Conservation (phyloP, 768 basidiomycete genomes). For the Lanmaoa rubissima region DNA sequence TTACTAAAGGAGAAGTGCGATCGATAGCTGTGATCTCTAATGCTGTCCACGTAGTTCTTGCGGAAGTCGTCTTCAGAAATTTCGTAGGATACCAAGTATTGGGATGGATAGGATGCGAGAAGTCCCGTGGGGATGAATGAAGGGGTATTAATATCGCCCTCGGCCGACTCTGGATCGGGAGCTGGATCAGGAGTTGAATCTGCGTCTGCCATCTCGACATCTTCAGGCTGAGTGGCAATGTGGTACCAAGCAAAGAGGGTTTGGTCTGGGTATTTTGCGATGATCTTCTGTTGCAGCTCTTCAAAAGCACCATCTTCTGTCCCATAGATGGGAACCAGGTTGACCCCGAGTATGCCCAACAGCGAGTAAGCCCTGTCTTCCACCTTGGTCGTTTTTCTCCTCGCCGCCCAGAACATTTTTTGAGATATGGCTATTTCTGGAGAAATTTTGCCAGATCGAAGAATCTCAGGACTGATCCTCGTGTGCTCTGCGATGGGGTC, state of each 20-base stretch:
- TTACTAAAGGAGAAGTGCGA: slow-evolving; percentile 20
- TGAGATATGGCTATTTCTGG: slow-evolving; percentile 20
- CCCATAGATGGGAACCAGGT: slow-evolving; percentile 26
- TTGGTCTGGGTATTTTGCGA: slow-evolving; percentile 23
- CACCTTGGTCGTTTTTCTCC: slow-evolving; percentile 20
- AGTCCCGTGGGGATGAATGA: slow-evolving; percentile 20
- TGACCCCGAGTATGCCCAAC: slow-evolving; percentile 25
- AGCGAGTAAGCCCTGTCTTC: slow-evolving; percentile 34
- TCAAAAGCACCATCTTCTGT: slow-evolving; percentile 24
- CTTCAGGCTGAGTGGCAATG: slow-evolving; percentile 1
- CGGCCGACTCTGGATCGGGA: neutral
- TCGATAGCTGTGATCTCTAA: slow-evolving; percentile 12
- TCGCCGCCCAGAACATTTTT: slow-evolving; percentile 29
- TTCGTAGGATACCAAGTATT: slow-evolving; percentile 20
- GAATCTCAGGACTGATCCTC: slow-evolving; percentile 16
- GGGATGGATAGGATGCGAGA: slow-evolving; percentile 23
- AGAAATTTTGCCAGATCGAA: slow-evolving; percentile 7
- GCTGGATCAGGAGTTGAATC: neutral
- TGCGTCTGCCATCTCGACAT: slow-evolving; percentile 11
- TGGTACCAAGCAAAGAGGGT: slow-evolving; percentile 30
- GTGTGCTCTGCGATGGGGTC: slow-evolving; percentile 14
- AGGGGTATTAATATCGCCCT: neutral
- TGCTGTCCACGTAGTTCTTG: slow-evolving; percentile 15
- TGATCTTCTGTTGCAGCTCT: slow-evolving; percentile 23
- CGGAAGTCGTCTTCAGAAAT: slow-evolving; percentile 21